Base-by-base conservation (phyloP, 2,329 filamentous ascomycete species). In the Colletotrichum sp. region DNA sequence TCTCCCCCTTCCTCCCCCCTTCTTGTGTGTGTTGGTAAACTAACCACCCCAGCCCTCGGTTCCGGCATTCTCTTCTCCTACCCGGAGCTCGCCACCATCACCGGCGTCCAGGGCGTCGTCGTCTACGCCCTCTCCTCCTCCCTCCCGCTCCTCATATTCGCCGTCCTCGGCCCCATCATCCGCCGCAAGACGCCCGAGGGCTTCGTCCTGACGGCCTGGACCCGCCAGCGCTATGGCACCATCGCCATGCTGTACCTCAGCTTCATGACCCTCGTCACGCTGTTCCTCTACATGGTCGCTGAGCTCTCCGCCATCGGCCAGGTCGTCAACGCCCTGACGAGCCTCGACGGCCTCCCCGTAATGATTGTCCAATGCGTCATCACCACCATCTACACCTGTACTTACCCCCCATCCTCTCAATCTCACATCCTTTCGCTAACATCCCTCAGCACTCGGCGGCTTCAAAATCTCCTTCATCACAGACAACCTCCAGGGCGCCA, bases 221-320 rank as follows among this genome's bases (percentile, higher is more conserved):
- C 94, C 24, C 90, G 94, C 74, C 93, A 96, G 85, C 90, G 95
- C 76, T 97, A 95, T 84, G 95, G 95, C 21, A 82, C 89, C 4
- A 82, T 92, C 38, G 89, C 93, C 8, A 93, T 93, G 69, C 85
- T 96, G 48, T 96, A 94, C 82, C 88, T 97, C 77, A 95, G 94
- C 83, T 90, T 94, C 80, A 88, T 96, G 86, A 96, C 94, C 60
- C 88, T 96, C 66, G 92, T 96, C 66, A 96, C 95, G 2, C 89
- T 97, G 80, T 97, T 96, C 83, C 84, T 97, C 67, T 97, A 96
- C 88, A 96, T 97, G 94, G 92, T 96, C 30, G 92, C 94, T 24
- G 95, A 97, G 86, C 89, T 97, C 58, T 96, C 94, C 10, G 94
- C 94, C 15, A 88, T 97, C 32, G 94, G 95, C 67, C 94, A 96